Evolutionary conservation across 805 yeast species (phyloP), one percentile per base, ranked within the genome.

Genomic region (Spathaspora sp.): DNA sequence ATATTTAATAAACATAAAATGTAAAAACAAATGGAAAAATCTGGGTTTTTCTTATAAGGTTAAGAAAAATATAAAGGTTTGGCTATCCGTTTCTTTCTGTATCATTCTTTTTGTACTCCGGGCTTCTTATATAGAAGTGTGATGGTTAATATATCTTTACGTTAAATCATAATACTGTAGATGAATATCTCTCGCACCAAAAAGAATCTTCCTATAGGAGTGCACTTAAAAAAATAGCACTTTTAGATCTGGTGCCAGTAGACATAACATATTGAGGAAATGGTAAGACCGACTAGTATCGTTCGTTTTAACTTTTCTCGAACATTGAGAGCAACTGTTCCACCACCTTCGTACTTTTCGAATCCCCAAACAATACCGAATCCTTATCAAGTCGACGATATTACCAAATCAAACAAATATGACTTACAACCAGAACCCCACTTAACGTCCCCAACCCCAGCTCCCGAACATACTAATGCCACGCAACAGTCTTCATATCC

Each of bases 301-400:
- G 3, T 35, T n/a, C 8, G 40, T n/a, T n/a, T 10, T 8, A 35
- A 35, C 14, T 5, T 35, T 35, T 14, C 40, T 35, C 7, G 9
- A 35, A n/a, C 18, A 35, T 35, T 35, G 14, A 35, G 40, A 35
- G 4, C 17, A 10, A 7, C 17, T 5, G 18, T 35, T 35, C 44
- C 26, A 6, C 68, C 68, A 12, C 70, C 70, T 1, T 50, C 65
- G 0, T 62, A 64, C 53, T 66, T 66, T 47, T 50, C 57, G 11
- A 53, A 61, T 42, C 61, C 65, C 5, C 48, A 49, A 12, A 42
- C 50, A 5, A 39, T 60, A n/a, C 70, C 70, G 28, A 60, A 53
- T 16, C 49, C 52, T 12, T 63, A 50, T 47, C 18, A 8, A 46
- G 35, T 40, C 52, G 23, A 17, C 44, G n/a, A 45, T 51, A 47